These are phyloP conservation scores for Astragalus glycyphyllos DNA, from an alignment of 306 rosid genomes.

Conservation along the genomic window DNA sequence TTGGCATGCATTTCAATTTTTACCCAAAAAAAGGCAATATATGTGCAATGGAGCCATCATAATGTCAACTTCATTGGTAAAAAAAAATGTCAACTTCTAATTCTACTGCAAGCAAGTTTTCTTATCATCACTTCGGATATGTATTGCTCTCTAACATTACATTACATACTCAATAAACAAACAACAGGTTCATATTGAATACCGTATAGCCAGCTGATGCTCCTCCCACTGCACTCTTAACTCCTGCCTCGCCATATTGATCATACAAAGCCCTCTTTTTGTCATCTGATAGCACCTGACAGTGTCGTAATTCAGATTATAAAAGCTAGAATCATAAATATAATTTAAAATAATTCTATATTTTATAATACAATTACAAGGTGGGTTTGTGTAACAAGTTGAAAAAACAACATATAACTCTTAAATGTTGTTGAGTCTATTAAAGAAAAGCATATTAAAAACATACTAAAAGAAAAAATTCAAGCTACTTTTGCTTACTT, in stretches of 20 bases:
- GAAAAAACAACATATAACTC: not conserved
- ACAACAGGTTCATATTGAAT: conserved; percentile 40
- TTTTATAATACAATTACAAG: conserved; percentile 27
- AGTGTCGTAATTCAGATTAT: conserved; percentile 69
- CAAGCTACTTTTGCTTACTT: conserved; percentile 13
- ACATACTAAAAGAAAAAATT: not conserved
- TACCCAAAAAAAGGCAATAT: conserved; percentile 17
- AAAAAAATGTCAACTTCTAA: not conserved
- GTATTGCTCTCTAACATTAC: conserved; percentile 2
- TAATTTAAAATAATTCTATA: conserved; percentile 31
- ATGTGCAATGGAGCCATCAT: conserved; percentile 18
- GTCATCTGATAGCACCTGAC: conserved; percentile 99
- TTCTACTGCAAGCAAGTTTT: conserved; percentile 10
- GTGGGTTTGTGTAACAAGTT: conserved; percentile 17
- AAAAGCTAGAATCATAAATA: conserved; percentile 57
- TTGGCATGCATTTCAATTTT: conserved; percentile 36
- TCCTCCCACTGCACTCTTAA: conserved; percentile 89
- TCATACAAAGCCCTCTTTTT: conserved; percentile 94
- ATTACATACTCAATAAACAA: conserved; percentile 18
- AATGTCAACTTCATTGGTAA: not conserved
- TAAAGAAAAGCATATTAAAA: not conserved
- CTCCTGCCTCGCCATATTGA: conserved; percentile 97
- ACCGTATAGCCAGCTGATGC: conserved; percentile 88
- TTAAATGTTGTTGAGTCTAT: conserved; percentile 22
- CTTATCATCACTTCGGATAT: conserved; percentile 15